Evolutionary conservation across 2,329 filamentous ascomycete species (phyloP), one percentile per base, ranked within the genome.

Genomic region (Gremmenia infestans): DNA sequence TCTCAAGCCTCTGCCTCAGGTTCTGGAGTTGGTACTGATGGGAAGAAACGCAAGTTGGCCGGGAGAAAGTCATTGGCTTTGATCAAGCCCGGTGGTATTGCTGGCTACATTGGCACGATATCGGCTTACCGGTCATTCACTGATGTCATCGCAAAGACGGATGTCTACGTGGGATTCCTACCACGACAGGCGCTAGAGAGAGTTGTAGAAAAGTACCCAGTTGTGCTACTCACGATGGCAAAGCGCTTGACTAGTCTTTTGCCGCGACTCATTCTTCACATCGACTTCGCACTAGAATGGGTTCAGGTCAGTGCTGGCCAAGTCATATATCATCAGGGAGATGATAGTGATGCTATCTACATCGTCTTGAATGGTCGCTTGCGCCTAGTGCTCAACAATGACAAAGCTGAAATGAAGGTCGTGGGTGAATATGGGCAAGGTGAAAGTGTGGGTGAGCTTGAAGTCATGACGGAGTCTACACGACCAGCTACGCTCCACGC

Each of bases 231-330:
- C 47, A 99, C 95, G 0, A 92, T 99, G 87, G 94, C 94, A 0
- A 99, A 99, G 73, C 81, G 94, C 48, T 76, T 99, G 57, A 97
- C 95, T 0, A 92, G 86, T 59, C 82, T 99, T 5, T 76, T 99
- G 4, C 94, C 95, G 0, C 85, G 90, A 14, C 76, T 99, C 52
- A 92, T 99, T 59, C 78, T 97, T 15, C 94, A 99, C 67, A 97
- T 99, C 61, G 94, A 99, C 72, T 99, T 99, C 73, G 94, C 94
- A 4, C 78, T 99, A 17, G 95, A 99, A 75, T 99, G 95, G 94
- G 86, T 97, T 3, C 95, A 99, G 69, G 91, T 99, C 59, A 91
- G 91, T 72, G 91, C 94, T 3, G 92, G 94, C 0, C 91, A 99
- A 69, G 89, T 97, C 9, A 89, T 99, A 37, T 96, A 95, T 70